Evolutionary conservation across 176 grass and related monocot genomes (phyloP).

Genomic region (Cenchrus purpureus): DNA sequence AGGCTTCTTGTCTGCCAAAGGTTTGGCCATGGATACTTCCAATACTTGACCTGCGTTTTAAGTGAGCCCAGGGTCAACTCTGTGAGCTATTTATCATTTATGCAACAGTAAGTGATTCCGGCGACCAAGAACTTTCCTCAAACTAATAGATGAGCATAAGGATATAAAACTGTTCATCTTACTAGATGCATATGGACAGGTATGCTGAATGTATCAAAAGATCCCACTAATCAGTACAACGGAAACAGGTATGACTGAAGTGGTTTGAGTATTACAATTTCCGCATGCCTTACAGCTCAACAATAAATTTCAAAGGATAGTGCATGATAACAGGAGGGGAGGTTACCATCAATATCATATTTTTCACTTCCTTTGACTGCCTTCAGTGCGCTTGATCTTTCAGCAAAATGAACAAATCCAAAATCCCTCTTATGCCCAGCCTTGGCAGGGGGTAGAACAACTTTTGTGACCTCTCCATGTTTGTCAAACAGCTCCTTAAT

Average conservation of each 20-base stretch:
- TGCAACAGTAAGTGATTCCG: not conserved
- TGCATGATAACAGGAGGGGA: not conserved
- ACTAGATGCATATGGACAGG: not conserved
- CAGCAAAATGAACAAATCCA: slow-evolving; percentile 94
- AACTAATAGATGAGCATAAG: not conserved
- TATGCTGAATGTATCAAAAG: not conserved
- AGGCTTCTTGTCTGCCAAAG: slow-evolving; percentile 85
- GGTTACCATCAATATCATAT: slow-evolving; percentile 91
- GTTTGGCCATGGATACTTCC: slow-evolving; percentile 90
- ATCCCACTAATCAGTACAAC: not conserved
- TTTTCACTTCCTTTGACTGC: slow-evolving; percentile 89
- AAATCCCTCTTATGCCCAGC: slow-evolving; percentile 95
- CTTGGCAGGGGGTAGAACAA: slow-evolving; percentile 88
- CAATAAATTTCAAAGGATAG: not conserved
- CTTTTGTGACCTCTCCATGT: slow-evolving; percentile 87
- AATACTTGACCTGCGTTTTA: slow-evolving; percentile 73
- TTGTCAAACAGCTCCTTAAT: slow-evolving; percentile 88
- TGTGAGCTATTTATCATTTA: not conserved
- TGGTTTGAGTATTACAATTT: not conserved
- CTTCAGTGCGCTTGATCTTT: slow-evolving; percentile 95
- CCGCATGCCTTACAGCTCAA: not conserved
- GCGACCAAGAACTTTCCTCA: not conserved
- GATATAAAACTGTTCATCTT: not conserved
- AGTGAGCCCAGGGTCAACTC: not conserved
- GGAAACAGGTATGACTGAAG: not conserved